Conservation (phyloP, 805 yeast genomes). For the Alloascoidea africana region DNA sequence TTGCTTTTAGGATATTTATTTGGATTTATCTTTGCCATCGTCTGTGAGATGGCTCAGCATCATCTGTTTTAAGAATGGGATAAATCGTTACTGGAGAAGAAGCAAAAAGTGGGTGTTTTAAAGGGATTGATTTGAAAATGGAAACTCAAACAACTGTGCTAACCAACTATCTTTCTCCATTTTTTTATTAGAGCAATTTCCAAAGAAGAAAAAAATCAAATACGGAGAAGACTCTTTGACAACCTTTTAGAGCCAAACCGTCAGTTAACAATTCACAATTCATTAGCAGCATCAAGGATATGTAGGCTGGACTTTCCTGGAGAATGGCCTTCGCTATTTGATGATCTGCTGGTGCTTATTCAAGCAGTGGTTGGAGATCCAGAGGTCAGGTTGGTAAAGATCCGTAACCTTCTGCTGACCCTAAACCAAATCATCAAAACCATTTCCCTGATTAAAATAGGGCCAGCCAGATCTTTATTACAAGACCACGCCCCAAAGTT, state of each 20-base stretch:
- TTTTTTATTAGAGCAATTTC: constrained; percentile 21
- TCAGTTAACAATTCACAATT: constrained; percentile 69
- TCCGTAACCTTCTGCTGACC: constrained; percentile 50
- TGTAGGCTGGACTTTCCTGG: constrained; percentile 75
- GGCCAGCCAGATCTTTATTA: constrained; percentile 66
- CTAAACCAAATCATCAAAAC: constrained; percentile 68
- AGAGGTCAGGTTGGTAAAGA: constrained; percentile 24
- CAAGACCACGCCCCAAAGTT: constrained; percentile 55
- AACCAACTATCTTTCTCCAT: neutral
- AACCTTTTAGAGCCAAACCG: constrained; percentile 54
- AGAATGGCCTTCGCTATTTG: constrained; percentile 77
- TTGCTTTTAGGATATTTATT: constrained; percentile 31
- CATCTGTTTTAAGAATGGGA: constrained; percentile 78
- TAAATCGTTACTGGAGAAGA: constrained; percentile 74
- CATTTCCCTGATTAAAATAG: constrained; percentile 64
- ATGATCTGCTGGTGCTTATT: constrained; percentile 24
- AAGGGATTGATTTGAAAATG: neutral
- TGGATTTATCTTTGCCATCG: constrained; percentile 39
- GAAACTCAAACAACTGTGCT: no score
- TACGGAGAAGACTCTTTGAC: constrained; percentile 41
- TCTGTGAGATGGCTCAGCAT: constrained; percentile 77
- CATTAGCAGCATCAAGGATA: constrained; percentile 66
- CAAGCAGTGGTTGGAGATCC: constrained; percentile 27
- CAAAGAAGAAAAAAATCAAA: constrained; percentile 55
- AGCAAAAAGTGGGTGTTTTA: constrained; percentile 32